Evolutionary conservation across 2,329 filamentous ascomycete species (phyloP).

Genomic region (Juglanconis juglandina): DNA sequence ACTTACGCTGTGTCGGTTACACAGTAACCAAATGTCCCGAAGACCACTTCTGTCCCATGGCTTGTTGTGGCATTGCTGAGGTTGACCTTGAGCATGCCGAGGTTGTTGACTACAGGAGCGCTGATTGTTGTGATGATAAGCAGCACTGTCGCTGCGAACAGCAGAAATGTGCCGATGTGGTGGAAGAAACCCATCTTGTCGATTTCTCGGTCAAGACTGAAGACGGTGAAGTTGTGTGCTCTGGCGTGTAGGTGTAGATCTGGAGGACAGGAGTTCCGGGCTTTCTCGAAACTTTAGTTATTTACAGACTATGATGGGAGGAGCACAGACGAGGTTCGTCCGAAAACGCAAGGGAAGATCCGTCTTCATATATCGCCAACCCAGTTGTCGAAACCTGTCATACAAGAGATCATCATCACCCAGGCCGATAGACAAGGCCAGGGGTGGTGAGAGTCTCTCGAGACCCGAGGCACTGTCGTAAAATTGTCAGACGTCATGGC

Average conservation of each 20-base stretch:
- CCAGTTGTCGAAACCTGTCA: not conserved
- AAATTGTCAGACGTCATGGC: conserved; percentile 2
- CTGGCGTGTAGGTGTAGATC: not conserved
- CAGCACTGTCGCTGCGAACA: conserved; percentile 53
- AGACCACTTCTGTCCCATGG: conserved; percentile 38
- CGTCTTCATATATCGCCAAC: conserved; percentile 13
- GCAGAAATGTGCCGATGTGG: conserved; percentile 55
- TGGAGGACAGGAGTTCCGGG: not conserved
- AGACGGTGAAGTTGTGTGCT: not conserved
- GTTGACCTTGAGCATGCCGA: conserved; percentile 52
- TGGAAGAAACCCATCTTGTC: conserved; percentile 49
- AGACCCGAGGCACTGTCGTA: not conserved
- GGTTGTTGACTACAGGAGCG: conserved; percentile 53
- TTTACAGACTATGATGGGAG: not conserved
- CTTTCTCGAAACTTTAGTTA: not conserved
- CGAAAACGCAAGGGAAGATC: not conserved
- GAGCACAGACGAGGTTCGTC: conserved; percentile 5
- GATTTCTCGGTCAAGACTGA: conserved; percentile 2
- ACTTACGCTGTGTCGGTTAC: conserved; percentile 23
- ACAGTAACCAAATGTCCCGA: conserved; percentile 62
- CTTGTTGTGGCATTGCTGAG: conserved; percentile 35
- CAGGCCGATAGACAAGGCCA: not conserved
- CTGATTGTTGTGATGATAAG: conserved; percentile 58
- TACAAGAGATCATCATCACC: not conserved
- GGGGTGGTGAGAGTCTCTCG: not conserved